phyloP scores from a whole-genome alignment of 257 asterid genomes.

The Gentiana straminea region DNA sequence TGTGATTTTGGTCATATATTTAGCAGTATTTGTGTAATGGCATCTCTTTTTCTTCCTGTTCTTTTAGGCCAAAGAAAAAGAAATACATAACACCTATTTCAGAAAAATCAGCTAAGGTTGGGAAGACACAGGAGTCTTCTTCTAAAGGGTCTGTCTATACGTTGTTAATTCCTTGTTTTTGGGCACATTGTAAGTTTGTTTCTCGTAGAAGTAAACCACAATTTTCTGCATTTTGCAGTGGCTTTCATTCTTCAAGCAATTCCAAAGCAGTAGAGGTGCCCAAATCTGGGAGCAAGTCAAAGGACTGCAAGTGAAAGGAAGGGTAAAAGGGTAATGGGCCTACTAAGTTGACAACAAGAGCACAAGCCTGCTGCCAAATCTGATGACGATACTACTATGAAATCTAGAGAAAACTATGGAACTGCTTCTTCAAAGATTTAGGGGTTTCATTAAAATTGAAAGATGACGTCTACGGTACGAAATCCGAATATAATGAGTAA shows the following conservation, averaged over 20 bases:
- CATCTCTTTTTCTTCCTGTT: too few relatives aligned
- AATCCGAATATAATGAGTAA: too few relatives aligned
- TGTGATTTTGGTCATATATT: too few relatives aligned
- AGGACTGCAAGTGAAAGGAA: conserved; percentile 40
- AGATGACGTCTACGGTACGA: too few relatives aligned
- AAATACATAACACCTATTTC: conserved; percentile 27
- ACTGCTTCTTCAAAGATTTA: neutral
- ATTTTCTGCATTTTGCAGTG: conserved; percentile 8
- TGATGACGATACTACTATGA: conserved; percentile 21
- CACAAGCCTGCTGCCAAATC: conserved; percentile 29
- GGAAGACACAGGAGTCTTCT: conserved; percentile 22
- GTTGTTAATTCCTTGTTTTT: neutral
- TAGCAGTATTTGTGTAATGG: too few relatives aligned
- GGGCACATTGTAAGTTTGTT: too few relatives aligned
- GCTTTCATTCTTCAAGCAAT: conserved; percentile 34
- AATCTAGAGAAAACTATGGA: conserved; percentile 13
- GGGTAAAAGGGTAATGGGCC: conserved; percentile 12
- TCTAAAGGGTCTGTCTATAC: conserved; percentile 38
- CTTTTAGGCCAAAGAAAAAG: conserved; percentile 49
- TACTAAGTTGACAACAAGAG: conserved; percentile 30
- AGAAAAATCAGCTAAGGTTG: conserved; percentile 38
- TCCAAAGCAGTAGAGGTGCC: neutral
- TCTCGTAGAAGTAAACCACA: too few relatives aligned
- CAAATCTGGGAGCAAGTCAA: conserved; percentile 26
- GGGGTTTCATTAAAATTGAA: too few relatives aligned